Conservation (phyloP, 2,329 filamentous ascomycete genomes). For the Blastomyces percursus region DNA sequence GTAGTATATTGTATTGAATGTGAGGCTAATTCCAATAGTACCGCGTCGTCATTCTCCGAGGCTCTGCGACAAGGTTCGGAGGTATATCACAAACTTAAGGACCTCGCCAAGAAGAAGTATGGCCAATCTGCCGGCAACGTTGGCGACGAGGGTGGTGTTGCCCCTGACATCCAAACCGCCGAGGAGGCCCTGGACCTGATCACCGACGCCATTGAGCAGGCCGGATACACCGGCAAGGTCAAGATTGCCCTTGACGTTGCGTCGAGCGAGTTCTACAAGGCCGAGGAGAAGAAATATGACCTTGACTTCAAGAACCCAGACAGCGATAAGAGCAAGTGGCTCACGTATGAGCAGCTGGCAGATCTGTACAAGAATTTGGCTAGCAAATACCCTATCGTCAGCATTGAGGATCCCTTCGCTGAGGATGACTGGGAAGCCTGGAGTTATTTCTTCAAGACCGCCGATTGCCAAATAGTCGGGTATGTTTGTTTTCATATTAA, state of each 20-base stretch:
- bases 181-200: slow-evolving; percentile 97
- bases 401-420: slow-evolving; percentile 97
- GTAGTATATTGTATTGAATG: slow-evolving; percentile 5
- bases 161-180: slow-evolving; percentile 93
- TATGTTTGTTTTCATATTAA: no score
- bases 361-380: slow-evolving; percentile 76
- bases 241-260: slow-evolving; percentile 99
- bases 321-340: slow-evolving; percentile 90
- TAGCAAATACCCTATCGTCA: slow-evolving; percentile 96
- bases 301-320: slow-evolving; percentile 99
- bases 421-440: slow-evolving; percentile 99
- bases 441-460: slow-evolving; percentile 99
- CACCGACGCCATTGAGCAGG: slow-evolving; percentile 82
- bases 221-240: slow-evolving; percentile 90
- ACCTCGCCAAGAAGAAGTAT: slow-evolving; percentile 97
- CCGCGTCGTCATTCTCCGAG: slow-evolving; percentile 85
- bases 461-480: slow-evolving; percentile 93
- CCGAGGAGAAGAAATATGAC: slow-evolving; percentile 97
- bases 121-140: slow-evolving; percentile 98
- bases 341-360: slow-evolving; percentile 96
- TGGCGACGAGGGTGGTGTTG: slow-evolving; percentile 98
- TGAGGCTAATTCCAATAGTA: slow-evolving; percentile 36
- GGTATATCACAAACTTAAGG: slow-evolving; percentile 97
- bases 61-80: slow-evolving; percentile 92
- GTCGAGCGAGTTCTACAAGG: slow-evolving; percentile 99